phyloP scores from a whole-genome alignment of 192 early-diverging fungal species.

The Entomortierella lignicola region DNA sequence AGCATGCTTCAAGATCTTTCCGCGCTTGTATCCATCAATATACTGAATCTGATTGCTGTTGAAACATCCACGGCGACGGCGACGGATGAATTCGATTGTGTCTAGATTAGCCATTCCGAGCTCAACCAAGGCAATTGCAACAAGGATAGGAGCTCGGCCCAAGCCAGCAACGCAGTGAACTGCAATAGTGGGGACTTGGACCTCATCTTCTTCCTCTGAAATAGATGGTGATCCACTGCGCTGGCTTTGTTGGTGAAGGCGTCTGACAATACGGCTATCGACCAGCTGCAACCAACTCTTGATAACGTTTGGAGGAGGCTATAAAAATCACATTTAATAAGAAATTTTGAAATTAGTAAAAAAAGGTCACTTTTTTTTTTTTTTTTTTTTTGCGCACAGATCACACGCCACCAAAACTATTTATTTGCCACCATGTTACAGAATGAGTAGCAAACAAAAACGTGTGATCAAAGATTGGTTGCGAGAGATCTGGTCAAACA shows the following conservation, averaged over 20 bases:
- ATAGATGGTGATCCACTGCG: conserved; percentile 30
- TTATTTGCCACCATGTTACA: too few species aligned
- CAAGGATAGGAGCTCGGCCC: conserved; percentile 90
- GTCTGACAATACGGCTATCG: conserved; percentile 59
- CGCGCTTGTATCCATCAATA: conserved; percentile 63
- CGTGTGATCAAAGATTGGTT: too few species aligned
- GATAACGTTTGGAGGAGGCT: conserved; percentile 77
- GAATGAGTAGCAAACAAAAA: too few species aligned
- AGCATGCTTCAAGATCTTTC: conserved; percentile 48
- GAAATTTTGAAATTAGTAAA: neutral
- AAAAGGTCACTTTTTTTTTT: conserved; percentile 8
- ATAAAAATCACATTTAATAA: neutral
- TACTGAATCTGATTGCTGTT: conserved; percentile 83
- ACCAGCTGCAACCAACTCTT: conserved; percentile 79
- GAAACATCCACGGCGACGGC: conserved; percentile 81
- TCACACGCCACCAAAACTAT: too few species aligned
- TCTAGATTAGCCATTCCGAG: conserved; percentile 81
- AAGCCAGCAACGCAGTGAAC: conserved; percentile 87
- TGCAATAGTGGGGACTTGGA: conserved; percentile 60
- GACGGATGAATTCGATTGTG: conserved; percentile 79
- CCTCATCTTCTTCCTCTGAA: conserved; percentile 46
- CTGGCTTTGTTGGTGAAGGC: conserved; percentile 16
- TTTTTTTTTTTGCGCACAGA: conserved; percentile 2
- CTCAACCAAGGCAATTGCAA: conserved; percentile 85
- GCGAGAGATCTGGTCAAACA: neutral